Conservation (phyloP, 1,284 basidiomycete species). For the Phellopilus nigrolimitatus region DNA sequence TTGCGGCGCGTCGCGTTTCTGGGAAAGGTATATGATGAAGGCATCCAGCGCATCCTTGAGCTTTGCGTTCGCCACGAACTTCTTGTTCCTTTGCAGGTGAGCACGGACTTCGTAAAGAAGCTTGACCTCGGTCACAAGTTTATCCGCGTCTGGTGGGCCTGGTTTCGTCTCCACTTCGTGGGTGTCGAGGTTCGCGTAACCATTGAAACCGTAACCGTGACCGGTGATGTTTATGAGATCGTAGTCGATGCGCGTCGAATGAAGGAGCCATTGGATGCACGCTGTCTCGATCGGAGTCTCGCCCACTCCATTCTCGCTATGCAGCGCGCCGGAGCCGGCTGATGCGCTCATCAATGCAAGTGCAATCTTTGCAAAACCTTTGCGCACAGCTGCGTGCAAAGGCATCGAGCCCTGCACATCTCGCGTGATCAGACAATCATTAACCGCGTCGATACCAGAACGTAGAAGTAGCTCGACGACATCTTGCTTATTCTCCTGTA, state of each 20-base stretch:
- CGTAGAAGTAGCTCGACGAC: slow-evolving; percentile 35
- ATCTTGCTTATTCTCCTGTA: slow-evolving; percentile 29
- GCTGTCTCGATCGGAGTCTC: slow-evolving; percentile 47
- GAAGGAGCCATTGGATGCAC: slow-evolving; percentile 23
- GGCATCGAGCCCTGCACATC: slow-evolving; percentile 43
- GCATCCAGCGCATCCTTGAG: slow-evolving; percentile 12
- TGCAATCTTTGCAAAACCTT: slow-evolving; percentile 32
- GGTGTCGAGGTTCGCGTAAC: not conserved
- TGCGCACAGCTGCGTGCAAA: slow-evolving; percentile 41
- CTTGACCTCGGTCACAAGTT: slow-evolving; percentile 2
- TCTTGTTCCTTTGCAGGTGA: slow-evolving; percentile 2
- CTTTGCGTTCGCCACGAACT: slow-evolving; percentile 8
- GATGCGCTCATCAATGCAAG: slow-evolving; percentile 35
- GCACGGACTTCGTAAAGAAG: slow-evolving; percentile 2
- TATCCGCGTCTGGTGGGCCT: not conserved
- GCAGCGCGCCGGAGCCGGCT: slow-evolving; percentile 31
- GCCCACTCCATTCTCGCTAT: slow-evolving; percentile 50
- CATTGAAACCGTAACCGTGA: too few relatives aligned
- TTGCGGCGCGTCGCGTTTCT: not conserved
- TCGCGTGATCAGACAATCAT: slow-evolving; percentile 29
- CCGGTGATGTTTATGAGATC: too few relatives aligned
- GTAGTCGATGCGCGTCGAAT: slow-evolving; percentile 12
- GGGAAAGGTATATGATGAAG: slow-evolving; percentile 6
- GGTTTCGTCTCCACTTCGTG: not conserved
- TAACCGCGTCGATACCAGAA: slow-evolving; percentile 28